Percentiles rank a stretch among this genome's conserved stretches.
These are phyloP conservation scores for Herpetospermum pedunculosum DNA, from an alignment of 306 rosid species.

Conservation along the genomic window DNA sequence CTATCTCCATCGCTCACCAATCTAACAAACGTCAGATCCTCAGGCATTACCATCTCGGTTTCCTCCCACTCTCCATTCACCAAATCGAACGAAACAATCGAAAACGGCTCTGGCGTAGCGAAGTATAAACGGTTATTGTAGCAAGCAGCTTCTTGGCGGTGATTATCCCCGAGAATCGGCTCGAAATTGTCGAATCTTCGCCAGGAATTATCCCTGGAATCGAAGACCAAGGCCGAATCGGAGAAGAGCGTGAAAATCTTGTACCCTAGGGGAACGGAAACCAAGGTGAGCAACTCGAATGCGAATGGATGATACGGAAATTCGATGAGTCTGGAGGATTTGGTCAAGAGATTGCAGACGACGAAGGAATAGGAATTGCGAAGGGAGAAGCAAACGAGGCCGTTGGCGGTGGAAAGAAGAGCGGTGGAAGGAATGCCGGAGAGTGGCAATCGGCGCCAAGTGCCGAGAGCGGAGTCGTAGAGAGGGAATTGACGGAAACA, in stretches of 20 bases:
- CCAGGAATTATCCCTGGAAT: constrained; percentile 46
- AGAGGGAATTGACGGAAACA: constrained; percentile 41
- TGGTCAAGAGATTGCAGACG: constrained; percentile 51
- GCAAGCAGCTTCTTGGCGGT: constrained; percentile 44
- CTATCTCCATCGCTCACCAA: constrained; percentile 39
- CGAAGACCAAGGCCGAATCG: constrained; percentile 28
- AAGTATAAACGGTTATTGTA: constrained; percentile 41
- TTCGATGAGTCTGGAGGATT: constrained; percentile 35
- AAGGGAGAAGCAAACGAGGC: constrained; percentile 53
- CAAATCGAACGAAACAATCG: constrained; percentile 47
- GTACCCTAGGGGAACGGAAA: constrained; percentile 46
- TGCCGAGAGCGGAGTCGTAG: constrained; percentile 39
- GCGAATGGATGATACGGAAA: constrained; percentile 42
- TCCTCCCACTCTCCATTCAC: constrained; percentile 50
- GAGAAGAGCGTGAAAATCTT: constrained; percentile 35
- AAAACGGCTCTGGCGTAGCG: constrained; percentile 55
- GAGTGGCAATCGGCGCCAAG: constrained; percentile 52
- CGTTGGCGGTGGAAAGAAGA: constrained; percentile 50
- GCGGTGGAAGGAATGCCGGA: constrained; percentile 16
- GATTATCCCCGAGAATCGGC: constrained; percentile 27
- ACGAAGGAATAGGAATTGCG: constrained; percentile 38
- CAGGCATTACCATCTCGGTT: constrained; percentile 23
- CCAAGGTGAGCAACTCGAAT: constrained; percentile 48
- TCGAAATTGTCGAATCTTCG: constrained; percentile 23
- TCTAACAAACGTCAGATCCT: constrained; percentile 46